Conservation (phyloP, 2,329 filamentous ascomycete species). For the Ascochyta viciae-villosae region DNA sequence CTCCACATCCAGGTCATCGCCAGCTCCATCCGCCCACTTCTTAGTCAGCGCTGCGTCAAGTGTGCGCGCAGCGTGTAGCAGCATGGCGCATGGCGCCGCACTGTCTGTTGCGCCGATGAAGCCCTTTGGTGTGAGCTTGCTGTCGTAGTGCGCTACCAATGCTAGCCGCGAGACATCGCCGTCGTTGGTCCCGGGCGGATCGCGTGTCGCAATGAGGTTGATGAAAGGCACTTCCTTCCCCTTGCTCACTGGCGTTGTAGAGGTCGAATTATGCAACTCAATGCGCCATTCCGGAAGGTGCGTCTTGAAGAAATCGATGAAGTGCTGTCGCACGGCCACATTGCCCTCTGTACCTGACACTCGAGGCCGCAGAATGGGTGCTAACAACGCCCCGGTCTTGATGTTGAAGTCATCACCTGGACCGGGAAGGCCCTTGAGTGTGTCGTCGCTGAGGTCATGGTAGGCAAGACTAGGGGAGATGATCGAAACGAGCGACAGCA, state of each 20-base stretch:
- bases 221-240: slow-evolving; percentile 78
- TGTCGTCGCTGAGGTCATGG: slow-evolving; percentile 73
- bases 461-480: slow-evolving; percentile 56
- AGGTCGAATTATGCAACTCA: slow-evolving; percentile 86
- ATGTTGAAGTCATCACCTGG: slow-evolving; percentile 82
- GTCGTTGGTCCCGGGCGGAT: slow-evolving; percentile 77
- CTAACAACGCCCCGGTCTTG: slow-evolving; percentile 74
- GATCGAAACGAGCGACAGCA: slow-evolving; percentile 34
- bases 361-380: slow-evolving; percentile 85
- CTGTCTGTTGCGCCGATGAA: slow-evolving; percentile 96
- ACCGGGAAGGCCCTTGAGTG: slow-evolving; percentile 73
- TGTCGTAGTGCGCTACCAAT: slow-evolving; percentile 94
- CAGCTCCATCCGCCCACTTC: slow-evolving; percentile 74
- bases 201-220: slow-evolving; percentile 88
- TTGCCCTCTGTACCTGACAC: slow-evolving; percentile 87
- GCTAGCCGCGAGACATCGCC: slow-evolving; percentile 85
- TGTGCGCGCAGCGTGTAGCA: slow-evolving; percentile 83
- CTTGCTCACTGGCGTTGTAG: slow-evolving; percentile 79
- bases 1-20: slow-evolving; percentile 64
- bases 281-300: slow-evolving; percentile 83
- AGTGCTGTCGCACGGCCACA: slow-evolving; percentile 77
- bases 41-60: slow-evolving; percentile 82
- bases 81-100: slow-evolving; percentile 91
- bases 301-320: slow-evolving; percentile 80
- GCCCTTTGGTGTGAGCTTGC: slow-evolving; percentile 77